Evolutionary conservation across 148 eudicot genomes (phyloP), one percentile per base, ranked within the genome.

Genomic region (Cornus florida): DNA sequence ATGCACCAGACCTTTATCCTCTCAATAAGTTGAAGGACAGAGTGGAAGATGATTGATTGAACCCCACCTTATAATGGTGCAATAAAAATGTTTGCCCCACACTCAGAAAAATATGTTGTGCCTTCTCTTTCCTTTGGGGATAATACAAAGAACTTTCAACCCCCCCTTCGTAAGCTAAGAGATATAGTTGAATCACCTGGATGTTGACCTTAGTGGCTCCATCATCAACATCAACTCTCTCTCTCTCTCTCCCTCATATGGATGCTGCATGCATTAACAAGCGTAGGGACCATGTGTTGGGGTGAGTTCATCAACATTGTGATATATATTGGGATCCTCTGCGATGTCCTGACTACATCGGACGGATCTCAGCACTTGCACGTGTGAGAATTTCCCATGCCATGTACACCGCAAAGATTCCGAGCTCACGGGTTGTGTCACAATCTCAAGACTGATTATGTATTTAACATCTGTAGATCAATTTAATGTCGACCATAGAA

Each of bases 161-260:
- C 46, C 53, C 59, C 84, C 59, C 28, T 82, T 75, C 78, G 72
- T 22, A 23, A 17, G 8, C 66, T 33, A 67, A 67, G 75, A 86
- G 83, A 88, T 83, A 75, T 77, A 41, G 74, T 89, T 77, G 83
- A 89, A 89, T 85, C 89, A 82, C 88, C 91, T 83, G 86, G 84
- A 86, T 85, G 80, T 68, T 43, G 86, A 88, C 86, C 80, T 71
- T 70, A 24, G 50, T 79, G 72, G 56, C 65, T 59, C 82, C 75
- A 20, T 38, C 38, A 67, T 48, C 73, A 69, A 69, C 48, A 57
- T 59, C 73, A 8, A 17, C 7, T 3, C 23, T 22, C 20, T 46
- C 65, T 48, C 43, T 71, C 56, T 59, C 23, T 32, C 72, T 38
- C 72, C 17, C 72, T 38, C 53, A 3, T 4, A 2, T 35, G 38